Conservation (phyloP, 768 basidiomycete species). For the Crucibulum laeve region DNA sequence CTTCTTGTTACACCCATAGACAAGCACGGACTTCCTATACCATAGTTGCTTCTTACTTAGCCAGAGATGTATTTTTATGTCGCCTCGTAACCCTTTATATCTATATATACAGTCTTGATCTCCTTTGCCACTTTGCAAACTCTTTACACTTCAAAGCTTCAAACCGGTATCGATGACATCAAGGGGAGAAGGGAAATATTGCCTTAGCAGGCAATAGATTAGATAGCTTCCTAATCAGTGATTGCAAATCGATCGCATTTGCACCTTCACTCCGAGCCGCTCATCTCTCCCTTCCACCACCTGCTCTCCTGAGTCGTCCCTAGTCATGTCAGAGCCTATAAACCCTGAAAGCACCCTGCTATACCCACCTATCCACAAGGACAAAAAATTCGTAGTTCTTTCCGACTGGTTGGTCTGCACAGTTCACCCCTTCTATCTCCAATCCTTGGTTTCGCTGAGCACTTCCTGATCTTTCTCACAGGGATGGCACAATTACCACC, state of each 20-base stretch:
- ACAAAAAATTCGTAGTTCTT: slow-evolving; percentile 82
- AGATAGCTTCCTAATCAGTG: too few relatives aligned
- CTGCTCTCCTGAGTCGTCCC: slow-evolving; percentile 6
- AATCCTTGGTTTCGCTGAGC: neutral
- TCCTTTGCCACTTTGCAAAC: too few relatives aligned
- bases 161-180: too few relatives aligned
- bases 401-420: slow-evolving; percentile 77
- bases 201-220: too few relatives aligned
- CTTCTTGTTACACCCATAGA: neutral
- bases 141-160: too few relatives aligned
- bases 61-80: too few relatives aligned
- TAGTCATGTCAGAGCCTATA: slow-evolving; percentile 19
- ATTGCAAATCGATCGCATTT: too few relatives aligned
- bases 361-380: slow-evolving; percentile 74
- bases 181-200: too few relatives aligned
- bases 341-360: slow-evolving; percentile 65
- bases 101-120: too few relatives aligned
- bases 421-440: neutral
- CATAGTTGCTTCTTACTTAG: too few relatives aligned
- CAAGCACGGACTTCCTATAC: slow-evolving; percentile 1
- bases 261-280: neutral
- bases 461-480: slow-evolving; percentile 20
- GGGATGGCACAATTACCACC: slow-evolving; percentile 93
- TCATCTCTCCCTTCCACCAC: neutral
- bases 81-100: too few relatives aligned